Base-by-base conservation (phyloP, 2,329 filamentous ascomycete species). In the Trichoderma atrobrunneum region DNA sequence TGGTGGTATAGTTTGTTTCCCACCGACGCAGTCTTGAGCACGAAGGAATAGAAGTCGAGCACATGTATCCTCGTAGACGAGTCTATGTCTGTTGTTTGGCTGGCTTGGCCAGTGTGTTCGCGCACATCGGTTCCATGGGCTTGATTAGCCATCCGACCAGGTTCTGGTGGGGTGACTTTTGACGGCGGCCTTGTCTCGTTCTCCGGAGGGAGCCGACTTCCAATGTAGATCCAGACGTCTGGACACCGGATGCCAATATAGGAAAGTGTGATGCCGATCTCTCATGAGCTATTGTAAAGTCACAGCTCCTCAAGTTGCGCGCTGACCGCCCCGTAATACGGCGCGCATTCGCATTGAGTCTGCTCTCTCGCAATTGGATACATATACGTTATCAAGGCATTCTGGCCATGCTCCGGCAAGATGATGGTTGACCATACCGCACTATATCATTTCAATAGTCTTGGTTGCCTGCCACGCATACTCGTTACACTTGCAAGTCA, bases 171-270 rank as follows among this genome's bases (percentile, higher is more conserved):
- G 57, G 67, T 51, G 36, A 24, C 14, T 59, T 51, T 54, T 54
- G 43, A 32, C 11, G 28, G 12, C 66, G 67, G 57, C 36, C 57
- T n/a, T 62, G 67, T 54, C 59, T 39, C 8, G 64, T 16, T 36
- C 36, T 70, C 67, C 67, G 67, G 67, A 70, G 59, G 32, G 39
- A 62, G 32, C 67, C 67, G 67, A 62, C 36, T 48, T n/a, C 10
- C 39, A 54, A 18, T 62, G 28, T 16, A 62, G 67, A 70, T 70
- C 67, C 30, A 62, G 28, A 54, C 28, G 10, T 30, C 57, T 21
- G 7, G 57, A 36, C 39, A 34, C 26, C 28, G 28, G 66, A 51
- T 70, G 57, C 43, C 28, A 14, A n/a, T 36, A n/a, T 32, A 70
- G 30, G 39, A 62, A 39, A 26, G 21, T 18, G 18, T 34, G 18